Evolutionary conservation across 2,329 filamentous ascomycete species (phyloP).

Genomic region (Fusarium paranaense): DNA sequence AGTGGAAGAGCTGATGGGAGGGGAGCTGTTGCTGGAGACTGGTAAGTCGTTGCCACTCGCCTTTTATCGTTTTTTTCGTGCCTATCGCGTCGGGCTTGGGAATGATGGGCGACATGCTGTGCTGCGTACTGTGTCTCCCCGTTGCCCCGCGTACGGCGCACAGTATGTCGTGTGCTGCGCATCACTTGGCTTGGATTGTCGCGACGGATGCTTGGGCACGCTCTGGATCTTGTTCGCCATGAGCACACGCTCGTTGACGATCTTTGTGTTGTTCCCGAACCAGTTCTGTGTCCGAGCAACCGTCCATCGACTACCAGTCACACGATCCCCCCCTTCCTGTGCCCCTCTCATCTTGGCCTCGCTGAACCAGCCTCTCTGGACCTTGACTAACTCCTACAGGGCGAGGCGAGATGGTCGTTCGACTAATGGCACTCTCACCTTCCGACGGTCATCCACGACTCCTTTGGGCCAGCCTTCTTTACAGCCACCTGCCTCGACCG

Average conservation of each 20-base stretch:
- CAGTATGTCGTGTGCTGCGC: conserved; percentile 17
- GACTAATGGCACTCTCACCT: conserved; percentile 72
- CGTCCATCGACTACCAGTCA: background rate
- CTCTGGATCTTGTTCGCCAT: background rate
- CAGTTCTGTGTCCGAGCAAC: background rate
- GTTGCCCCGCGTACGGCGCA: conserved; percentile 20
- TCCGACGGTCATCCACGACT: conserved; percentile 72
- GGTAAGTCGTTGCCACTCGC: conserved; percentile 65
- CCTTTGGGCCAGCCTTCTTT: conserved; percentile 57
- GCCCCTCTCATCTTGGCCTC: conserved; percentile 7
- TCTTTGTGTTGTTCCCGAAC: background rate
- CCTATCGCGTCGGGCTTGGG: conserved; percentile 12
- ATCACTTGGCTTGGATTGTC: conserved; percentile 21
- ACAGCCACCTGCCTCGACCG: conserved; percentile 51
- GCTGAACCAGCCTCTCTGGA: background rate
- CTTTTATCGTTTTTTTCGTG: conserved; percentile 10
- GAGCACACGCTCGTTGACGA: background rate
- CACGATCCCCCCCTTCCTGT: conserved; percentile 6
- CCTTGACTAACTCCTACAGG: conserved; percentile 54
- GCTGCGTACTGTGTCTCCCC: conserved; percentile 33
- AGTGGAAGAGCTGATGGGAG: conserved; percentile 69
- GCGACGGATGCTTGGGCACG: conserved; percentile 12
- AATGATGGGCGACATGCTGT: conserved; percentile 30
- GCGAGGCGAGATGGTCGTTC: conserved; percentile 68
- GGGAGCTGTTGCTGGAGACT: conserved; percentile 73